Evolutionary conservation across 2,329 filamentous ascomycete genomes (phyloP).

Genomic region (Clarireedia hainanense): DNA sequence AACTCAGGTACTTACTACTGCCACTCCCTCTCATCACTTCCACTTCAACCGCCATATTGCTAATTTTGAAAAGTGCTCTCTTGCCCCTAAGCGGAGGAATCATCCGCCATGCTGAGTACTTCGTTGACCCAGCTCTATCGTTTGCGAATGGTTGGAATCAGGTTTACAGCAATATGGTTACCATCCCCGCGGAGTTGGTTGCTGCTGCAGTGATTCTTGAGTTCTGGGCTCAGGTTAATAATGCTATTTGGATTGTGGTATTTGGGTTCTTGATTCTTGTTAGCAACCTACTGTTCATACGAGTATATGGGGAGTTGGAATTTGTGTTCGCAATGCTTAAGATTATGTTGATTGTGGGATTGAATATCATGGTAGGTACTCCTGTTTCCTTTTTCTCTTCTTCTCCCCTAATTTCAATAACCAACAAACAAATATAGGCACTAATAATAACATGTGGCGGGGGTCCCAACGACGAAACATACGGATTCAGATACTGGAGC

Average conservation of each 20-base stretch:
- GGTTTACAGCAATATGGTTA: constrained; percentile 27
- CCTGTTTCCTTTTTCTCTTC: too few species aligned
- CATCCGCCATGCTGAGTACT: constrained; percentile 29
- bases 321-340: constrained; percentile 46
- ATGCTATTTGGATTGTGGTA: constrained; percentile 34
- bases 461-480: constrained; percentile 46
- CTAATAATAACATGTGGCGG: constrained; percentile 43
- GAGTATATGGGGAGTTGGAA: constrained; percentile 43
- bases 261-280: constrained; percentile 33
- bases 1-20: constrained; percentile 34
- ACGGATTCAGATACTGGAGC: constrained; percentile 47
- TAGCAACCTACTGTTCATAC: constrained; percentile 31
- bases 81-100: constrained; percentile 31
- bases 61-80: constrained; percentile 13
- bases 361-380: constrained; percentile 43
- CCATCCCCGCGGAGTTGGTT: constrained; percentile 45
- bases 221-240: constrained; percentile 54
- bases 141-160: constrained; percentile 29
- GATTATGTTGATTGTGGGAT: constrained; percentile 51
- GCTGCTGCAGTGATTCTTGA: constrained; percentile 55
- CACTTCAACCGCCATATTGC: background rate
- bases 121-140: constrained; percentile 30
- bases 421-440: constrained; percentile 18
- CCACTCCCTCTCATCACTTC: accelerated
- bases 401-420: too few species aligned